Evolutionary conservation across 495 filamentous ascomycete genomes (phyloP).

Genomic region (Penicillium flavigenum): DNA sequence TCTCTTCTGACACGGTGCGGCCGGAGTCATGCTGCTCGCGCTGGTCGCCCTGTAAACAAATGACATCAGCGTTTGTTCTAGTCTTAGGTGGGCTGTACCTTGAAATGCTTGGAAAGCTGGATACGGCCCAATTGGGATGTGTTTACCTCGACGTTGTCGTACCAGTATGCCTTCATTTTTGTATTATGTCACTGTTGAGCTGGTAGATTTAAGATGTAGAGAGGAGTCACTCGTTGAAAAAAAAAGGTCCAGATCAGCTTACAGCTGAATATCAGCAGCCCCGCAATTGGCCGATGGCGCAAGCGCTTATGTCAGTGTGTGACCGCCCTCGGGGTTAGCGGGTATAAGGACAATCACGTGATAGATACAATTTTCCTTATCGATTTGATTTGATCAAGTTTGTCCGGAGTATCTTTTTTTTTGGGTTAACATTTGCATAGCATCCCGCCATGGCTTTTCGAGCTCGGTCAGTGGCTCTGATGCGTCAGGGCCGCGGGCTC

Average conservation of each 20-base stretch:
- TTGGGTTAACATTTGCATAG: constrained; percentile 4
- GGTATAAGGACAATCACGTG: constrained; percentile 24
- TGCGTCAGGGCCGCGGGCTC: constrained; percentile 34
- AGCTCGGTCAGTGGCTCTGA: constrained; percentile 29
- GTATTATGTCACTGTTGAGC: not conserved
- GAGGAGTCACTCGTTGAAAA: constrained; percentile 5
- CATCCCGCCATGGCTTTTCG: constrained; percentile 39
- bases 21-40: constrained; percentile 86
- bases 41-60: constrained; percentile 75
- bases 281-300: constrained; percentile 43
- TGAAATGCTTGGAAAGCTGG: not conserved
- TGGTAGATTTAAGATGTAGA: not conserved
- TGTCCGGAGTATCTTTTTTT: not conserved
- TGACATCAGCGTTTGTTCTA: constrained; percentile 15
- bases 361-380: constrained; percentile 24
- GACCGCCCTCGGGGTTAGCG: constrained; percentile 29
- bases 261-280: constrained; percentile 45
- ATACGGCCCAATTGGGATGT: not conserved
- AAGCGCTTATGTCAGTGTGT: constrained; percentile 30
- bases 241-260: constrained; percentile 1
- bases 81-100: constrained; percentile 14
- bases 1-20: constrained; percentile 54
- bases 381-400: constrained; percentile 8
- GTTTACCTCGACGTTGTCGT: constrained; percentile 74
- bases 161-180: constrained; percentile 78